phyloP scores from a whole-genome alignment of 345 rosid genomes.

The Corchorus capsularis region DNA sequence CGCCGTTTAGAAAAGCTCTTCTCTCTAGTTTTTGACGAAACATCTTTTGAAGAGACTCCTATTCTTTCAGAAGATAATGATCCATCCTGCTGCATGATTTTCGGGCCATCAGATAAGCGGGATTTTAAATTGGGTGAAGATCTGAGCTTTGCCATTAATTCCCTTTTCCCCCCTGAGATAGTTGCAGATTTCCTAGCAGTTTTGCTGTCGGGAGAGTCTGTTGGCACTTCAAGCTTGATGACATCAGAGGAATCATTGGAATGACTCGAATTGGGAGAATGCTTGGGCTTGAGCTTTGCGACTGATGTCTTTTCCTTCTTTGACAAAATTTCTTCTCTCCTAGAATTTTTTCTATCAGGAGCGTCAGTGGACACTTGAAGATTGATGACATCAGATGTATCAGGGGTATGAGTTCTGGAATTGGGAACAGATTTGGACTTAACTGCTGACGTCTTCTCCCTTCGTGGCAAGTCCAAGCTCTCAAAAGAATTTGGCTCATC shows the following conservation, averaged over 20 bases:
- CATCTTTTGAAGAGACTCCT: constrained; percentile 29
- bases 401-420: constrained; percentile 18
- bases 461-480: constrained; percentile 36
- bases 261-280: constrained; percentile 22
- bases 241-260: constrained; percentile 27
- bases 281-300: constrained; percentile 26
- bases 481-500: constrained; percentile 33
- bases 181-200: constrained; percentile 3
- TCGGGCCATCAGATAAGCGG: constrained; percentile 16
- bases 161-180: constrained; percentile 17
- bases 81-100: constrained; percentile 28
- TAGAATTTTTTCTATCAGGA: background rate
- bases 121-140: constrained; percentile 28
- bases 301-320: constrained; percentile 32
- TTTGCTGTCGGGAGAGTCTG: constrained; percentile 15
- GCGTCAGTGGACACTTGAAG: constrained; percentile 23
- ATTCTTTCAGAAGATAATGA: constrained; percentile 31
- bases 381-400: constrained; percentile 30
- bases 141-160: constrained; percentile 24
- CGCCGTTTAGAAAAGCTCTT: constrained; percentile 30
- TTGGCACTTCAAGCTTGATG: constrained; percentile 28
- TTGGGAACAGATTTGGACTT: constrained; percentile 27
- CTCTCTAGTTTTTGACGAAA: constrained; percentile 37
- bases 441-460: constrained; percentile 30
- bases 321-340: constrained; percentile 3